Conservation (phyloP, 352 stramenopile species). For the Albugo laibachii region DNA sequence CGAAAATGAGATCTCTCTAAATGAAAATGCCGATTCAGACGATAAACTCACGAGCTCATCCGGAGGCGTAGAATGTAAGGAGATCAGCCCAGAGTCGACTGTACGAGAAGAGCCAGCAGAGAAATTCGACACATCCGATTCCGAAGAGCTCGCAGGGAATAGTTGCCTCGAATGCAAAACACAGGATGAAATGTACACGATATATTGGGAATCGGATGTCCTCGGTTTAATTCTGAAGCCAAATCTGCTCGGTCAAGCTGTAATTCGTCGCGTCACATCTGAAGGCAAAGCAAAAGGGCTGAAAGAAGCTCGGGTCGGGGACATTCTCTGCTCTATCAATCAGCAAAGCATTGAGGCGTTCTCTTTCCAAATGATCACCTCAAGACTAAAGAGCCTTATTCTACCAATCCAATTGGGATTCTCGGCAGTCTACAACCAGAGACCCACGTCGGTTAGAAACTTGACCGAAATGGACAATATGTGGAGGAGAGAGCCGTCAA, state of each 20-base stretch:
- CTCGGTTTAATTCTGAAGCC: conserved; percentile 57
- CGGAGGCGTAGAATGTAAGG: no score
- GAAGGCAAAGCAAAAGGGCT: conserved; percentile 33
- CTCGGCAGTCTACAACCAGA: conserved; percentile 11
- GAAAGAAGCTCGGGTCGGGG: conserved; percentile 36
- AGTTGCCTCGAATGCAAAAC: no score
- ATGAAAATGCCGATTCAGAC: no score
- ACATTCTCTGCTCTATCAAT: conserved; percentile 53
- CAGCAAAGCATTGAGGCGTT: conserved; percentile 21
- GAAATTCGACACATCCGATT: no score
- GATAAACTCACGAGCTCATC: no score
- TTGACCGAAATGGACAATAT: conserved; percentile 2
- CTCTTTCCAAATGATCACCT: conserved; percentile 44
- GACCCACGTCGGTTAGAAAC: conserved; percentile 3
- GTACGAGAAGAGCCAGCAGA: no score
- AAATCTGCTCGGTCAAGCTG: conserved; percentile 19
- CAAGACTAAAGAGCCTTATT: conserved; percentile 26
- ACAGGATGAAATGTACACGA: conserved; percentile 37
- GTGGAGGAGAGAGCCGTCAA: no score
- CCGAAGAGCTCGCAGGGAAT: no score
- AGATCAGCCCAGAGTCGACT: no score
- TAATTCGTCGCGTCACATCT: conserved; percentile 67
- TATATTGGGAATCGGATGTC: conserved; percentile 41
- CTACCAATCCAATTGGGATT: conserved; percentile 55
- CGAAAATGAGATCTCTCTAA: no score